Evolutionary conservation across 164 flowering plant species (phyloP).

Genomic region (Euptelea pleiosperma): DNA sequence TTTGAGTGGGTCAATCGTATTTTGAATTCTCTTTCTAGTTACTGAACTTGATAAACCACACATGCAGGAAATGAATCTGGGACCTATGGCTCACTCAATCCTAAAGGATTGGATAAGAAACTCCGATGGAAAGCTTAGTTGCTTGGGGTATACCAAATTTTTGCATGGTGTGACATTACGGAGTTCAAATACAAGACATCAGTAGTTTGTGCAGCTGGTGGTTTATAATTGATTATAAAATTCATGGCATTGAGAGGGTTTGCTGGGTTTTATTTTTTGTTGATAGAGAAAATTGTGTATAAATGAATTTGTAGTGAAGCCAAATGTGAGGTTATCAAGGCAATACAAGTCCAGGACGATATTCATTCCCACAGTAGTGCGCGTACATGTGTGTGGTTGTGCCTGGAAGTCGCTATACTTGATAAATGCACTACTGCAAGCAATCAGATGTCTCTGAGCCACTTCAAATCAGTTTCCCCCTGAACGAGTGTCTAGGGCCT

Average conservation of each 20-base stretch:
- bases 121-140: slow-evolving; percentile 61
- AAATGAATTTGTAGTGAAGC: too few species aligned
- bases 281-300: too few species aligned
- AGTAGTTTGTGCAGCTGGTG: slow-evolving; percentile 14
- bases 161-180: slow-evolving; percentile 75
- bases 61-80: slow-evolving; percentile 65
- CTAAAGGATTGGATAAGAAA: slow-evolving; percentile 61
- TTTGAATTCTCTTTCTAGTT: not conserved
- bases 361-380: too few species aligned
- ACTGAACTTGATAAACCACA: not conserved
- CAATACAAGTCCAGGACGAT: too few species aligned
- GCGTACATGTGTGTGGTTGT: too few species aligned
- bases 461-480: too few species aligned
- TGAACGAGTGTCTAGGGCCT: too few species aligned
- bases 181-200: slow-evolving; percentile 44
- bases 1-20: not conserved
- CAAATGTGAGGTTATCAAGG: too few species aligned
- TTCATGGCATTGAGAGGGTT: slow-evolving; percentile 9
- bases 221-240: not conserved
- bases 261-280: slow-evolving; percentile 1
- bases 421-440: too few species aligned
- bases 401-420: too few species aligned
- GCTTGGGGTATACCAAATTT: slow-evolving; percentile 62
- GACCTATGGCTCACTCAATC: slow-evolving; percentile 45
- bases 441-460: too few species aligned